Evolutionary conservation across 148 eudicot genomes (phyloP), one percentile per base, ranked within the genome.

Genomic region (Selenicereus undatus): DNA sequence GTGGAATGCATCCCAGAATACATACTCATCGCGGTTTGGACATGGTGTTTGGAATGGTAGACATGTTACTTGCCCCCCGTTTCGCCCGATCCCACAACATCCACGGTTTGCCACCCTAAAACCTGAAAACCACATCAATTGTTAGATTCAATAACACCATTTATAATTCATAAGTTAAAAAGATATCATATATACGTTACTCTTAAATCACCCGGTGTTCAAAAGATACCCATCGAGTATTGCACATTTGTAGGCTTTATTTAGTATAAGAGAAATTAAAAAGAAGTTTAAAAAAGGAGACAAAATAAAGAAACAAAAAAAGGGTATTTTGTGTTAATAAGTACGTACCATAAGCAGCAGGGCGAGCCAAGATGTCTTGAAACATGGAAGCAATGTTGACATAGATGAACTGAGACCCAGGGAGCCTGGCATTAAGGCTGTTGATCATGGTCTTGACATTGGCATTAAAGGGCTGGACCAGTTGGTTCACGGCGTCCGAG

Each of bases 1-100:
- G 71, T 95, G 99, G 69, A 95, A 95, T 1, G 98, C 98, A 62
- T 95, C 98, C 98, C 98, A 95, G 68, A 91, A 95, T 72, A 95
- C 89, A 51, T 93, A 93, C 81, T 86, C 84, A 0, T 91, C 84
- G 45, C 98, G 81, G 83, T 95, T 82, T 4, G 76, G 64, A 79
- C 98, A 95, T 1, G 98, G 97, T 17, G 82, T 89, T 79, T 95
- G 90, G 58, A 93, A 86, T 21, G 98, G 98, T 9, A 95, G 89
- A 74, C 98, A 95, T 8, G 98, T 93, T 10, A 95, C 90, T 81
- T 95, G 94, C 30, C 98, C 98, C 45, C 89, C 82, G 86, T 95
- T 93, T 29, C 98, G 80, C 65, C 98, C 98, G 1, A 95, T 87
- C 13, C 98, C 98, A 72, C 98, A 95, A 70, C 98, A 95, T 29